Percentiles rank a stretch among this genome's conserved stretches.
Conservation (phyloP, 2,329 filamentous ascomycete species). For the Nemania sp. region DNA sequence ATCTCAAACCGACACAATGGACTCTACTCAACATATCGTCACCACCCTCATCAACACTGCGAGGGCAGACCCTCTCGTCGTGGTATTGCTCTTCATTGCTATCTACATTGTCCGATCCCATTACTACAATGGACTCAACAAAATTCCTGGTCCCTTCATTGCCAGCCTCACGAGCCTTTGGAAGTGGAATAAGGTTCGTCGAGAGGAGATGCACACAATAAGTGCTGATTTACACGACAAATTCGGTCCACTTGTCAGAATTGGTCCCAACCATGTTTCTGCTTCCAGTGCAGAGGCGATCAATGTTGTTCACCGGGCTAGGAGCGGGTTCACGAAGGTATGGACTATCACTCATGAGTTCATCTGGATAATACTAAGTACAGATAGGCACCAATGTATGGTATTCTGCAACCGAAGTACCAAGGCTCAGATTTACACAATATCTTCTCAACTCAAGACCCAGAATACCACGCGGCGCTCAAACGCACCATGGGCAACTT, state of each 20-base stretch:
- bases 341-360: not conserved
- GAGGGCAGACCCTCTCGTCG: slow-evolving; percentile 4
- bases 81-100: not conserved
- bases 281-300: slow-evolving; percentile 18
- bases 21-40: slow-evolving; percentile 10
- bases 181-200: slow-evolving; percentile 14
- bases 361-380: not conserved
- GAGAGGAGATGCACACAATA: slow-evolving; percentile 13
- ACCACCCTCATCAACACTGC: slow-evolving; percentile 8
- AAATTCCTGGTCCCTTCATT: slow-evolving; percentile 15
- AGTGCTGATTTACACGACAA: slow-evolving; percentile 10
- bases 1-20: slow-evolving; percentile 4
- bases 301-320: slow-evolving; percentile 10
- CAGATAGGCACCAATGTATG: slow-evolving; percentile 14
- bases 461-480: slow-evolving; percentile 20
- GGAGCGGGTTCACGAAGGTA: slow-evolving; percentile 19
- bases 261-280: slow-evolving; percentile 22
- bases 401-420: slow-evolving; percentile 17
- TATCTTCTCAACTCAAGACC: slow-evolving; percentile 21
- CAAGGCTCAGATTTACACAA: slow-evolving; percentile 18
- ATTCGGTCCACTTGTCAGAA: slow-evolving; percentile 17
- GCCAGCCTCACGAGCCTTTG: slow-evolving; percentile 20
- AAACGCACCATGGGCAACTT: slow-evolving; percentile 19
- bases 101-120: slow-evolving; percentile 10
- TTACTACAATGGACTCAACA: slow-evolving; percentile 17